These are phyloP conservation scores for Auriscalpium vulgare DNA, from an alignment of 768 basidiomycete species.

Conservation along the genomic window DNA sequence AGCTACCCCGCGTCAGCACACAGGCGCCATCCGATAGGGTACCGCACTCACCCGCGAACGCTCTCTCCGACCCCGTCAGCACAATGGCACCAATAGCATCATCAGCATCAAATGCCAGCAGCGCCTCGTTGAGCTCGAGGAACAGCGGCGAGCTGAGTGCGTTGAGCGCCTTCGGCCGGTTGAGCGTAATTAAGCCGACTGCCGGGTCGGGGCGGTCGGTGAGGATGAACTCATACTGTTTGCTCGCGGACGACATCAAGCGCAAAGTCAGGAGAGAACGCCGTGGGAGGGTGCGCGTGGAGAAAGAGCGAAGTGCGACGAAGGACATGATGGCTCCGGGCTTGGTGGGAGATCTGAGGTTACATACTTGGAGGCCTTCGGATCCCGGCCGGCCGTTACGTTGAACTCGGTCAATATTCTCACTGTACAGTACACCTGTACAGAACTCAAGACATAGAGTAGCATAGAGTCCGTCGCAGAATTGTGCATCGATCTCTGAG, in stretches of 20 bases:
- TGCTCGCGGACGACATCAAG: slow-evolving; percentile 38
- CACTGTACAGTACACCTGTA: too few relatives aligned
- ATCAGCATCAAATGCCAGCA: slow-evolving; percentile 50
- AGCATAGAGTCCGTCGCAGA: too few relatives aligned
- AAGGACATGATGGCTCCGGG: background rate
- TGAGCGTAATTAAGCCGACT: slow-evolving; percentile 76
- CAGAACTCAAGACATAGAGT: too few relatives aligned
- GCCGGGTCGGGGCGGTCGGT: slow-evolving; percentile 59
- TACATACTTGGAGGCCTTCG: too few relatives aligned
- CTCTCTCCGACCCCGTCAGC: slow-evolving; percentile 84
- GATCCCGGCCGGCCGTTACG: too few relatives aligned
- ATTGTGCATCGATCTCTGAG: too few relatives aligned
- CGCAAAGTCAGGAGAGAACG: slow-evolving; percentile 17
- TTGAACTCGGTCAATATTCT: too few relatives aligned
- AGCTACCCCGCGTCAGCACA: slow-evolving; percentile 35
- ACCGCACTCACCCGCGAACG: slow-evolving; percentile 74
- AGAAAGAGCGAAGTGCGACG: background rate
- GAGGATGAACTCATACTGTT: slow-evolving; percentile 56
- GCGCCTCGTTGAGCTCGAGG: slow-evolving; percentile 69
- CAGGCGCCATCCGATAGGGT: background rate
- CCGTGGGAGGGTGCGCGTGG: background rate
- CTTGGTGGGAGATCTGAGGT: too few relatives aligned
- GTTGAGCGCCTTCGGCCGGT: slow-evolving; percentile 85
- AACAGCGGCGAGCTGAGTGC: slow-evolving; percentile 80
- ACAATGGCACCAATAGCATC: slow-evolving; percentile 75